Base-by-base conservation (phyloP, 2,329 filamentous ascomycete species). In the Colletotrichum orbiculare region DNA sequence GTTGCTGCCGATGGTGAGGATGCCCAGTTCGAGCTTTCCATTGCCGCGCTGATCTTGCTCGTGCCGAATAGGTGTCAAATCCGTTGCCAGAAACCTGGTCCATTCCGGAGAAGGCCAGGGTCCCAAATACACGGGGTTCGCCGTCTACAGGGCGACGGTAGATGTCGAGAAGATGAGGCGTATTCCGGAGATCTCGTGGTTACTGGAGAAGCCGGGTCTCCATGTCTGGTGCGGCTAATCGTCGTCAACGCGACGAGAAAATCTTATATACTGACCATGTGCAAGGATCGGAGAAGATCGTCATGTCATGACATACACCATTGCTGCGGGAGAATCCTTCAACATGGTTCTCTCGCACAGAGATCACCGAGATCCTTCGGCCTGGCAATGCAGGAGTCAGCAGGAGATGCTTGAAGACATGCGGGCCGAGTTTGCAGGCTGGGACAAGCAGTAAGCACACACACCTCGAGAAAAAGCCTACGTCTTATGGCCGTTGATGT, bases 281-380 rank as follows among this genome's bases (percentile, higher is more conserved):
- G 3, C 8, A 39, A 79, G 78, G 79, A 76, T 82, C 41, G 79
- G 79, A 5, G 71, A 78, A 25, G 69, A 76, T 15, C 68, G 78
- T 1, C 81, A 83, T 62, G 79, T 81, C 11, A 83, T 83, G 79
- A 78, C 79, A 0, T 82, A 81, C 64, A 73, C 72, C 5, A 83
- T 83, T 9, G 73, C 78, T 1, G 72, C 71, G 1, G 79, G 79
- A 2, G 74, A 78, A 48, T 73, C 77, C 0, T 82, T 82, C 71
- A 82, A 82, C 66, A 78, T 83, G 77, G 81, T 82, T 0, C 70
- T 83, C 0, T 81, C 78, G 6, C 79, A 82, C 66, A 72, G 71
- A 8, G 81, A 82, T 65, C 53, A 70, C 6, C 71, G 70, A 0
- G 75, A 80, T 38, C 73, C 77, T 0, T 58, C 68, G 2, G 74